A percentile compares a stretch with the other conserved stretches of the same genome.
These are phyloP conservation scores for Cystobasidium slooffiae DNA, from an alignment of 1,284 basidiomycete genomes.

Conservation along the genomic window DNA sequence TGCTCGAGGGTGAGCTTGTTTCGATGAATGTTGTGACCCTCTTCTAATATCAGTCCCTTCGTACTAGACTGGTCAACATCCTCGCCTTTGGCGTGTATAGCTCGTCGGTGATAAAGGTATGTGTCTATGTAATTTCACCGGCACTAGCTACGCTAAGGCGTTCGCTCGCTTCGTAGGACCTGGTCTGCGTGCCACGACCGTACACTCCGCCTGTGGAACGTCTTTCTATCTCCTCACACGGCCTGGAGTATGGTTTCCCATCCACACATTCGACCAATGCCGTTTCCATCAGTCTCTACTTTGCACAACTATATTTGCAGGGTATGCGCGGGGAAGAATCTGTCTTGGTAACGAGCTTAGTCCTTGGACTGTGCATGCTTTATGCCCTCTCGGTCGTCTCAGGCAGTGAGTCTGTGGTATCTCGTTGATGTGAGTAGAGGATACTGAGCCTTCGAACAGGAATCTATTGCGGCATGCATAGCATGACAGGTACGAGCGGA, in stretches of 20 bases:
- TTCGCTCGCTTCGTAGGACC: constrained; percentile 62
- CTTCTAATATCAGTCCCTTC: no score
- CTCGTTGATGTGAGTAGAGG: no score
- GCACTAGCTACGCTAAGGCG: neutral
- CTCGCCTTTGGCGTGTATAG: constrained; percentile 81
- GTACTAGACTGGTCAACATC: no score
- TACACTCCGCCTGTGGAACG: constrained; percentile 87
- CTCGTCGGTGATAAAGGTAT: constrained; percentile 74
- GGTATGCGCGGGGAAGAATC: neutral
- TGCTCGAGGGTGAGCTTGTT: constrained; percentile 71
- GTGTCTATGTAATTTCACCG: neutral
- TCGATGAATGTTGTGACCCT: no score
- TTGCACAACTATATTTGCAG: constrained; percentile 53
- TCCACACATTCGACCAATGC: constrained; percentile 94
- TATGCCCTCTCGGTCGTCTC: constrained; percentile 39
- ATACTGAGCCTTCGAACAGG: constrained; percentile 11
- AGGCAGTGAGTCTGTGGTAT: constrained; percentile 22
- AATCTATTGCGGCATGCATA: constrained; percentile 47
- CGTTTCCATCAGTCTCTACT: constrained; percentile 81
- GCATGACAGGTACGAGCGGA: constrained; percentile 37
- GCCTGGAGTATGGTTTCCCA: constrained; percentile 84
- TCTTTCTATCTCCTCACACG: constrained; percentile 61
- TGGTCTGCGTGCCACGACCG: constrained; percentile 87
- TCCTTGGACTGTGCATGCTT: constrained; percentile 13
- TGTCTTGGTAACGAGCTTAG: neutral